phyloP scores from a whole-genome alignment of 768 basidiomycete genomes.

The Leucocoprinus birnbaumii region DNA sequence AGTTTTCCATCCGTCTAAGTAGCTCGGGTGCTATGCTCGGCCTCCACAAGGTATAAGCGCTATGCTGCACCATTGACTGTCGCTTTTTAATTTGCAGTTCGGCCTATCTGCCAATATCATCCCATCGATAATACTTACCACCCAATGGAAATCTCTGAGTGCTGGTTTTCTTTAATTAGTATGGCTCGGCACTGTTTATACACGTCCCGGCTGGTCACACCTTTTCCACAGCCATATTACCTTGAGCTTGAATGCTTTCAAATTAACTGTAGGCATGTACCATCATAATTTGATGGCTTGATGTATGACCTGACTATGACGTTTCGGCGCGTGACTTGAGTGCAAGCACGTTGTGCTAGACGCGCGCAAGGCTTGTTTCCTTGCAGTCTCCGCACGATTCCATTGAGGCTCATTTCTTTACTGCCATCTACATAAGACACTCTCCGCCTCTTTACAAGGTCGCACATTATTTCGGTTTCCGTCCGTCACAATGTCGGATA shows the following conservation, averaged over 20 bases:
- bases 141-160: slow-evolving; percentile 24
- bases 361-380: slow-evolving; percentile 6
- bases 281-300: too few species aligned
- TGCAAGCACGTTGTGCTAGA: neutral
- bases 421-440: slow-evolving; percentile 6
- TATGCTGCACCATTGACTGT: neutral
- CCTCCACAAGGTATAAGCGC: slow-evolving; percentile 44
- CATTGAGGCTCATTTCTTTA: slow-evolving; percentile 15
- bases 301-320: neutral
- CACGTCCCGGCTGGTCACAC: too few species aligned
- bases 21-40: slow-evolving; percentile 54
- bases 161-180: slow-evolving; percentile 20
- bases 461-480: too few species aligned
- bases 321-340: slow-evolving; percentile 3
- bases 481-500: slow-evolving; percentile 48
- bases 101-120: slow-evolving; percentile 20
- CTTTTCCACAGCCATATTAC: too few species aligned
- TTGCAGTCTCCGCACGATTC: slow-evolving; percentile 15
- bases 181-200: slow-evolving; percentile 16
- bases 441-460: neutral
- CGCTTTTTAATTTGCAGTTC: too few species aligned
- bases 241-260: too few species aligned
- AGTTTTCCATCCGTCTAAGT: slow-evolving; percentile 56
- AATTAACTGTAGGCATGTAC: too few species aligned
- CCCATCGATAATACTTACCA: slow-evolving; percentile 11